Base-by-base conservation (phyloP, 805 yeast species). In the Diddensiella caesifluorescens region DNA sequence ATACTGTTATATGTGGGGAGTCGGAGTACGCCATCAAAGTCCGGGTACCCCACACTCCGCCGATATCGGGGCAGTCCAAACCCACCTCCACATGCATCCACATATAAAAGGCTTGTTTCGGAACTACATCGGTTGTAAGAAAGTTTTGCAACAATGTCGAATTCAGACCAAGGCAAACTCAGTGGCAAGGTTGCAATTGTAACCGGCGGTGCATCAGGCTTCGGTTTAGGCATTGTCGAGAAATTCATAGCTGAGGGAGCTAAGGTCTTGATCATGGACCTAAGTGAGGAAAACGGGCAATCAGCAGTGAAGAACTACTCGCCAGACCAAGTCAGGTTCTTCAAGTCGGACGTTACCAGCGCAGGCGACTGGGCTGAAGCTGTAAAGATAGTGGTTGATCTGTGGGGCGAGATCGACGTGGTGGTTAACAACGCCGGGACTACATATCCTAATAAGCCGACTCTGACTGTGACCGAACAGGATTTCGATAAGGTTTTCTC, bases 201-300 rank as follows among this genome's bases (percentile, higher is more conserved):
- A 25, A 68, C 79, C 5, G 80, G 80, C 12, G 77, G 74, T 5
- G 66, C 75, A 15, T 65, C 70, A 20, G 80, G 79, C 3, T 73
- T 75, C 43, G 79, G 79, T 1, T 65, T 64, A 15, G 73, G 68
- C 38, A 66, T 71, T 27, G 75, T 72, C 19, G 55, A 58, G 32
- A 76, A 70, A 22, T 59, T 72, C 29, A 76, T 73, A 1, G 62
- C 60, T 41, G 59, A 64, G 7, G 70, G 69, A 16, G 73, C 74
- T 22, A 70, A 70, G 16, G 62, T 68, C 4, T 19, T 29, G 6
- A 62, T 65, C 39, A 57, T 47, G 20, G 47, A 38, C 29, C 48
- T 51, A 34, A 32, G 39, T 23, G 38, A 41, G 2, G 44, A 41
- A 19, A 22, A 27, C 19, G 31, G 38, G 5, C 33, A 44, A 34